Conservation (phyloP, 768 basidiomycete species). For the Mycena vitilis region DNA sequence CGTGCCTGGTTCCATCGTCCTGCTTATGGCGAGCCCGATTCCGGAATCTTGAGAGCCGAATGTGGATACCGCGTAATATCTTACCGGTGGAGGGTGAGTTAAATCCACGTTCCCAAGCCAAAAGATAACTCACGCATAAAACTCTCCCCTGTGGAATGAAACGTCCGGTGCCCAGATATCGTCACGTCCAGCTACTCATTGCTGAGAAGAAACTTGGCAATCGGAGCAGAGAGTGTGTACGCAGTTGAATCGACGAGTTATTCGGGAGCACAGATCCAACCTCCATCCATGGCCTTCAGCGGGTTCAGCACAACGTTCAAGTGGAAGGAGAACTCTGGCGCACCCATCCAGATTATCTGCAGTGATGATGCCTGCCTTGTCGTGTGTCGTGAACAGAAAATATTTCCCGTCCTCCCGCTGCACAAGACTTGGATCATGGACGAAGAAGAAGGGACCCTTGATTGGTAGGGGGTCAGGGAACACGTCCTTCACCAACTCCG, state of each 20-base stretch:
- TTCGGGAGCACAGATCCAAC: slow-evolving; percentile 26
- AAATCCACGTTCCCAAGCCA: too few relatives aligned
- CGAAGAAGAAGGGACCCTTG: slow-evolving; percentile 29
- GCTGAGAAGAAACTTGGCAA: background rate
- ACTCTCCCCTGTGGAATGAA: slow-evolving; percentile 22
- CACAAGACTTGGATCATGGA: slow-evolving; percentile 31
- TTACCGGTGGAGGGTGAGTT: background rate
- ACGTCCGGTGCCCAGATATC: slow-evolving; percentile 34
- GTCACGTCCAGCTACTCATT: slow-evolving; percentile 22
- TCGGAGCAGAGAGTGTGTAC: background rate
- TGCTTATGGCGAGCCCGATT: slow-evolving; percentile 25
- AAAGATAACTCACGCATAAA: slow-evolving; percentile 19
- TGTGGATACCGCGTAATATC: slow-evolving; percentile 30
- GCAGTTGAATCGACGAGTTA: slow-evolving; percentile 30
- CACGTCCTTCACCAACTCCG: too few relatives aligned
- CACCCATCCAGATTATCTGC: slow-evolving; percentile 24
- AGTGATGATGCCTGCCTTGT: slow-evolving; percentile 34
- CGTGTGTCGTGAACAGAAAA: slow-evolving; percentile 32
- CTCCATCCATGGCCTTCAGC: slow-evolving; percentile 24
- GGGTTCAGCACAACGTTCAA: background rate
- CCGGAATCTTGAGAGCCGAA: slow-evolving; percentile 32
- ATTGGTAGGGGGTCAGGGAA: slow-evolving; percentile 29
- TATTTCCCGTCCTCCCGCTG: slow-evolving; percentile 31
- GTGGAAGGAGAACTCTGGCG: background rate
- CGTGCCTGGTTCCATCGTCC: slow-evolving; percentile 26